These are phyloP conservation scores for Debaryomyces nepalensis DNA, from an alignment of 1,139 yeast genomes.

Conservation along the genomic window DNA sequence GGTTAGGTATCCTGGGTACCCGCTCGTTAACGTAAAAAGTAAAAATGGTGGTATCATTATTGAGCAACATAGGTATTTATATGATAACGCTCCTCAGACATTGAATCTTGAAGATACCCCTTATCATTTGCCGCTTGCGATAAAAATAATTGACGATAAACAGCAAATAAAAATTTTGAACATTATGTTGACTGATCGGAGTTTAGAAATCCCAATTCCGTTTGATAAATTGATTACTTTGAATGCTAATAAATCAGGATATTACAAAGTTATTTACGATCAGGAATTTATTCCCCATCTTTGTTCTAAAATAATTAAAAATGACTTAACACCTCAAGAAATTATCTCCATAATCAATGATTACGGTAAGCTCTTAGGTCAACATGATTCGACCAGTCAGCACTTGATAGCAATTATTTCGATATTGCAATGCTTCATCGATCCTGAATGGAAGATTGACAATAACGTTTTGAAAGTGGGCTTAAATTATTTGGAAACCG, in stretches of 20 bases:
- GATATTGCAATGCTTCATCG: conserved; percentile 30
- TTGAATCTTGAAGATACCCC: conserved; percentile 48
- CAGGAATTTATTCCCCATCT: conserved; percentile 28
- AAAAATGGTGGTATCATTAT: conserved; percentile 36
- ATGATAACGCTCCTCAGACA: conserved; percentile 28
- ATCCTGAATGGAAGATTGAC: conserved; percentile 26
- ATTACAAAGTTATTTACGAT: conserved; percentile 42
- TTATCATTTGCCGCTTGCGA: conserved; percentile 57
- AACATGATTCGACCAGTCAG: conserved; percentile 22
- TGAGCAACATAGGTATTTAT: conserved; percentile 58
- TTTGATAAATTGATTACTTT: conserved; percentile 28
- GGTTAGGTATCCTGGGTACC: conserved; percentile 63
- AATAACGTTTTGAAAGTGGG: conserved; percentile 35
- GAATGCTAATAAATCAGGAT: conserved; percentile 54
- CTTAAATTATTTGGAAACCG: conserved; percentile 36
- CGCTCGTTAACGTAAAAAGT: conserved; percentile 49
- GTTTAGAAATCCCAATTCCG: conserved; percentile 38
- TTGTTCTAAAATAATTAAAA: conserved; percentile 26
- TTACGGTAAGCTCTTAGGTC: conserved; percentile 37
- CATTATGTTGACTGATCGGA: conserved; percentile 54
- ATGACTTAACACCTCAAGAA: conserved; percentile 31
- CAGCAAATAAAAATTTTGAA: conserved; percentile 39
- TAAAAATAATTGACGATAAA: conserved; percentile 35
- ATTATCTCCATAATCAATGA: conserved; percentile 42
- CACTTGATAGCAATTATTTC: conserved; percentile 35